Base-by-base conservation (phyloP, 1,284 basidiomycete species). In the Austroboletus novae-zelandiae region DNA sequence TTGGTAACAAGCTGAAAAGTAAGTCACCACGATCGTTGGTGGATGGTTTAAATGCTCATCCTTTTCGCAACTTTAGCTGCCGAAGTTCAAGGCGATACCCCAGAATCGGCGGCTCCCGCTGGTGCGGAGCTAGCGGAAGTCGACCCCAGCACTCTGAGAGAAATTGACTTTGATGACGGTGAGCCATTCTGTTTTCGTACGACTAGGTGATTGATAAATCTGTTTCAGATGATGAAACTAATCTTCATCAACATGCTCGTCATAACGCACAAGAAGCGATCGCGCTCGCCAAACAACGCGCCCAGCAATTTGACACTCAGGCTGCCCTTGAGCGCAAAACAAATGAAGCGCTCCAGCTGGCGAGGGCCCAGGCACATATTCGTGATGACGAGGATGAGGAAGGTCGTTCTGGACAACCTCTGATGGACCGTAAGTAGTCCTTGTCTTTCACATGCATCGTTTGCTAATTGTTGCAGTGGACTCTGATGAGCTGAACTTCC, bases 1-100 rank as follows among this genome's bases (percentile, higher is more conserved):
- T 99, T 53, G 96, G 97, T 36, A 98, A 88, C 72, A 99, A 99
- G 74, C 82, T 99, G 61, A 98, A 97, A 75, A 98, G 91, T 92
- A 67, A 62, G 86, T 75, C 31, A 17, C 43, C 46, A 20, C 47
- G 23, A 36, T 47, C 39, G 45, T 41, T 44, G 30, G 42, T 48
- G 52, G 46, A 48, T 47, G 40, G 50, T 39, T 23, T 50, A 50
- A 46, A 35, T 60, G 43, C 49, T 64, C 52, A 61, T 56, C 56
- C 50, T 48, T 44, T 54, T 23, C 50, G 27, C 45, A 41, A 58
- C 37, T 35, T 36, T 62, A 94, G 91, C 96, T 40, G 82, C 85
- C 51, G 95, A 98, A 66, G 84, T 95, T 25, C 92, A 97, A 71
- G 91, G 92, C 18, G 86, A 89, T 39, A 71, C 61, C 30, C 75